Evolutionary conservation across 129 eudicot species (phyloP), one percentile per base, ranked within the genome.

Genomic region (Artemisia argyi): DNA sequence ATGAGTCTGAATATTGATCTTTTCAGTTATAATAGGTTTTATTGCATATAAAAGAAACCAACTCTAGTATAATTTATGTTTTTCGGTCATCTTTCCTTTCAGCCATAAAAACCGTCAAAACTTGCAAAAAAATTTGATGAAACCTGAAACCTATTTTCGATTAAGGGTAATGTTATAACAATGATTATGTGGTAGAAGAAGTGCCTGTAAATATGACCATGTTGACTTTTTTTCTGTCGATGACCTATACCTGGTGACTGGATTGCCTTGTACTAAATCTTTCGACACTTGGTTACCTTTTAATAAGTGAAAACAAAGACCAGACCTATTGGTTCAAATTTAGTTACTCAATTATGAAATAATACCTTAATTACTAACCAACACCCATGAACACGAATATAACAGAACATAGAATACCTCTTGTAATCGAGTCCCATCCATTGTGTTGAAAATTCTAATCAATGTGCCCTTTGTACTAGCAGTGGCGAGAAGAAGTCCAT

Each of bases 401-500:
- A 66, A 58, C 66, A 60, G 15, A 66, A 18, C 47, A 16, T 18
- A 67, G n/a, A 22, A 50, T 85, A 85, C 97, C 94, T 92, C 97
- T 68, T 92, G 97, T 69, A 92, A 78, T 30, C 76, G 85, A 77
- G 94, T 84, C 35, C 97, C 97, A 79, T 92, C 96, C 93, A 92
- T 81, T 17, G 97, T 86, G 81, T 92, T 89, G 69, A 86, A 92
- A 72, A 88, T 83, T 72, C 96, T 86, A 64, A 89, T 87, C 73
- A 92, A 69, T 48, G 97, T 92, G 35, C 97, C 97, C 83, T 86
- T 88, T 44, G 88, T 74, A 76, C 97, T 92, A 56, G 97, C 96
- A 16, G 97, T 88, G 11, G 97, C 97, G 75, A 92, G 94, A 81
- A 92, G 89, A 75, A 92, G 91, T 32, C 97, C 97, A 66, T 92